These are phyloP conservation scores for Physcomitrellopsis africana DNA, from an alignment of 225 moss, liverwort and hornwort species.

Conservation along the genomic window DNA sequence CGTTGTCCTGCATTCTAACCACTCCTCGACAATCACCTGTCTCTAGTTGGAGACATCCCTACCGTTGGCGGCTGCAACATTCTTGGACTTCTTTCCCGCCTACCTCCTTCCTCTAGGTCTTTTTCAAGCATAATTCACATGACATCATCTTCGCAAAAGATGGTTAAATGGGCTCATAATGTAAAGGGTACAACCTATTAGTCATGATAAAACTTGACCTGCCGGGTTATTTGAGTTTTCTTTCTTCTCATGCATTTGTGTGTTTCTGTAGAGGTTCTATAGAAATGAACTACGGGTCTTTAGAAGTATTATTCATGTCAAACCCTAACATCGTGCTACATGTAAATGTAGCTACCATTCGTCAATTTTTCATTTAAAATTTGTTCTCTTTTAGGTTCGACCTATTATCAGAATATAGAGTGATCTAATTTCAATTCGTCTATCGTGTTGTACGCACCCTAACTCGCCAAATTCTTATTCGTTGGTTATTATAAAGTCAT, in stretches of 20 bases:
- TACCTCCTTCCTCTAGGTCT: conserved; percentile 1
- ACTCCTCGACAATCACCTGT: conserved; percentile 22
- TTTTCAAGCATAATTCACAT: neutral
- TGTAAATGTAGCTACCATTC: neutral
- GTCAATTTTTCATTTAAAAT: neutral
- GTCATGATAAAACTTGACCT: neutral
- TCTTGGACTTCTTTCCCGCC: conserved; percentile 19
- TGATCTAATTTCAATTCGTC: neutral
- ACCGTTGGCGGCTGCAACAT: conserved; percentile 8
- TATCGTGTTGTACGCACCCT: neutral
- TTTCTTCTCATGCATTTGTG: neutral
- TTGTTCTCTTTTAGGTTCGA: neutral
- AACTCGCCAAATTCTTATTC: neutral
- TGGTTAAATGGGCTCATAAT: neutral
- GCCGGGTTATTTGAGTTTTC: neutral
- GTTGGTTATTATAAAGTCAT: neutral
- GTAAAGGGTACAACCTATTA: neutral
- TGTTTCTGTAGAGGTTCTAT: neutral
- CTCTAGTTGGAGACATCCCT: neutral
- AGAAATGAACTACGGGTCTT: neutral
- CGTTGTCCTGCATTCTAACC: conserved; percentile 26
- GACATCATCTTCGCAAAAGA: neutral
- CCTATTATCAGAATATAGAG: neutral
- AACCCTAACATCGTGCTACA: conserved; percentile 30
- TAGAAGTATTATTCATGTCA: neutral